Evolutionary conservation across 768 basidiomycete genomes (phyloP), one percentile per base, ranked within the genome.

Genomic region (Lactarius sp.): DNA sequence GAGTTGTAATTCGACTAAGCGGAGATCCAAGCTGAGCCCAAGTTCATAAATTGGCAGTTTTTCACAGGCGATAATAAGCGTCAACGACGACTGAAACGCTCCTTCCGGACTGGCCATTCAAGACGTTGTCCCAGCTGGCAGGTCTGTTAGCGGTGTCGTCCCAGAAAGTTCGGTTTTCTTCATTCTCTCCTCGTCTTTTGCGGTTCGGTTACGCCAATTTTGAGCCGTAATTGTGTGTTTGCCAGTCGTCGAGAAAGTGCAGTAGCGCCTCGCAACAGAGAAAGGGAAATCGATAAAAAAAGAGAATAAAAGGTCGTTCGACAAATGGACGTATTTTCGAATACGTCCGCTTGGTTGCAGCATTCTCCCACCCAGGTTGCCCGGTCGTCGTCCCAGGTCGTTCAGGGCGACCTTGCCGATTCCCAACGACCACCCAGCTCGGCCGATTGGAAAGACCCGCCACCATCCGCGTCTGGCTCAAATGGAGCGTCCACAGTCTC

Each of bases 301-400:
- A 72, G 76, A 71, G 72, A 76, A 72, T 73, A 74, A 78, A 71
- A 73, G 73, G 73, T 76, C 73, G 71, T 72, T 71, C 71, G 73
- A 76, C 79, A 75, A 73, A 79, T 80, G 79, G 75, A 75, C 53
- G 61, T 68, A 65, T 80, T 76, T 75, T 71, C 78, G 71, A 77
- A 74, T 75, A 75, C 71, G 67, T 71, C 79, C 69, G 72, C 71
- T 69, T 75, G 74, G 75, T 64, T 74, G 70, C 78, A 77, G 71
- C 74, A 75, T 72, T 71, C 73, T 66, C 78, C 75, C 37, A 50
- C 56, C 52, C 66, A 66, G 39, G 52, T 60, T 46, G 39, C 63
- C 55, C 65, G 56, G 41, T 37, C 61, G 51, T 59, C 66, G 37
- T 59, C 59, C 14, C 22, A 46, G 46, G 53, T 42, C 31, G 54